phyloP scores from a whole-genome alignment of 2,329 filamentous ascomycete genomes.

The Bipolaris cookei region DNA sequence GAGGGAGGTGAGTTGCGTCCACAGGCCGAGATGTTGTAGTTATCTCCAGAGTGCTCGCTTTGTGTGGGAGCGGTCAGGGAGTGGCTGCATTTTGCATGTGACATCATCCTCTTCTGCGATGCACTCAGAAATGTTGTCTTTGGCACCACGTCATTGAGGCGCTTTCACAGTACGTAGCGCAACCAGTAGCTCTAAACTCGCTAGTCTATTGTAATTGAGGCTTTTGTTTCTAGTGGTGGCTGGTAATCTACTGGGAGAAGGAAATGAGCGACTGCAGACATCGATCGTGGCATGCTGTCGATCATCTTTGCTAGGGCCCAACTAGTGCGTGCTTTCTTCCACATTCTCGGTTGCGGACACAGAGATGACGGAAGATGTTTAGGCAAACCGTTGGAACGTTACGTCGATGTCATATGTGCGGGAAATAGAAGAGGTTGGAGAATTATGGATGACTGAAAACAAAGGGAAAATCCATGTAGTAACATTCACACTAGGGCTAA shows the following conservation, averaged over 20 bases:
- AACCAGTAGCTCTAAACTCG: neutral
- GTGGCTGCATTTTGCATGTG: conserved; percentile 9
- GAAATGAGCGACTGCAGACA: conserved; percentile 6
- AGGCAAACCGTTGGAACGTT: neutral
- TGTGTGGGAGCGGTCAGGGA: conserved; percentile 3
- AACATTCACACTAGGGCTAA: too few species aligned
- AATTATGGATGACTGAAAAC: neutral
- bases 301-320: conserved; percentile 7
- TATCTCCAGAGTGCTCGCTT: neutral
- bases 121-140: conserved; percentile 6
- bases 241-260: conserved; percentile 11
- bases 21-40: neutral
- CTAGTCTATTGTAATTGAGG: conserved; percentile 2
- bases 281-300: conserved; percentile 10
- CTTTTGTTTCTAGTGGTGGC: conserved; percentile 5
- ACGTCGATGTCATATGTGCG: neutral
- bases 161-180: conserved; percentile 6
- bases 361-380: neutral
- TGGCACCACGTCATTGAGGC: conserved; percentile 12
- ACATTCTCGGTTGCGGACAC: neutral
- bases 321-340: neutral
- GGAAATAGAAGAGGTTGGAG: neutral
- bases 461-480: neutral
- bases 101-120: conserved; percentile 1
- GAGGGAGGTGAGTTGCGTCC: neutral